Percentiles rank a stretch among this genome's conserved stretches.
phyloP scores from a whole-genome alignment of 306 rosid genomes.

The Corylus avellana region DNA sequence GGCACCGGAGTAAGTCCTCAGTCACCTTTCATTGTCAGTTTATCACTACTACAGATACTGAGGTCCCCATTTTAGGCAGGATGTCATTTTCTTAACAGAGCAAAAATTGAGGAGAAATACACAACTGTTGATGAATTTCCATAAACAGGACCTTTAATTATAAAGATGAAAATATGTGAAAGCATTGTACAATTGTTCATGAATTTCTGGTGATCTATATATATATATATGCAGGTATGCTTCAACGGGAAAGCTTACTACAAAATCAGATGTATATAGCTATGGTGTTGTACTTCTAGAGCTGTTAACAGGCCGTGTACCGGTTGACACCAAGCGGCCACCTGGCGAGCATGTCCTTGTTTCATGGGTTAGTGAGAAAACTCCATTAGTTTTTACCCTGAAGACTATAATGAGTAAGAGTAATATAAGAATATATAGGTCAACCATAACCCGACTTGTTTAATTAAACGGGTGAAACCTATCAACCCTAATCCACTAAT shows the following conservation, averaged over 20 bases:
- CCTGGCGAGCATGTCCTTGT: conserved; percentile 93
- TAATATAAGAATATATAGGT: no score
- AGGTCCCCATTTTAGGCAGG: conserved; percentile 44
- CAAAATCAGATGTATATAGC: conserved; percentile 93
- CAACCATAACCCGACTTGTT: rapidly evolving
- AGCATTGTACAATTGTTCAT: neutral
- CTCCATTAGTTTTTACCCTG: neutral
- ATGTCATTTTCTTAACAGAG: conserved; percentile 32
- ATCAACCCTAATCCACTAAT: no score
- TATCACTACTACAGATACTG: conserved; percentile 26
- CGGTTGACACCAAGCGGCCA: conserved; percentile 77
- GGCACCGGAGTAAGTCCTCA: conserved; percentile 94
- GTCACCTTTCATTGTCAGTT: conserved; percentile 18
- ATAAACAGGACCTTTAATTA: neutral
- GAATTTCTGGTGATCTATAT: neutral
- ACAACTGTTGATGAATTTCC: neutral
- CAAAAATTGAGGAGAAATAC: neutral
- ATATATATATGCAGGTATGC: conserved; percentile 60
- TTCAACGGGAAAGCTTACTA: conserved; percentile 83
- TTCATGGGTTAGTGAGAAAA: conserved; percentile 70
- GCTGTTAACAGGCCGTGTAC: conserved; percentile 89
- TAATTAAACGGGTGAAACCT: no score
- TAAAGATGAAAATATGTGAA: neutral
- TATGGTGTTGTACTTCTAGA: conserved; percentile 93
- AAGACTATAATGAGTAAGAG: neutral